These are phyloP conservation scores for Tubosaeta sp. DNA, from an alignment of 768 basidiomycete genomes.

Conservation along the genomic window DNA sequence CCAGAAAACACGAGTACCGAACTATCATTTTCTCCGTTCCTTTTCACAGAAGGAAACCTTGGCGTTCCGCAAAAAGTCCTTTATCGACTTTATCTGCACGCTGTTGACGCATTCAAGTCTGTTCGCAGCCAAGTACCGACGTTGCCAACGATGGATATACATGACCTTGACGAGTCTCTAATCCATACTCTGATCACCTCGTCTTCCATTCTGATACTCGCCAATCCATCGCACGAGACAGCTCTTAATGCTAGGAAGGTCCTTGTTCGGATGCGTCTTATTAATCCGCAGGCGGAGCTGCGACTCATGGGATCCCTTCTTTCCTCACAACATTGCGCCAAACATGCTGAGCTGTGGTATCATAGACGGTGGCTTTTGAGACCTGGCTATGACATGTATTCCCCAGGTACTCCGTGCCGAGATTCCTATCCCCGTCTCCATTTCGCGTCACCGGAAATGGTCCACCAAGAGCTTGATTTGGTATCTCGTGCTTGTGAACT, in stretches of 20 bases:
- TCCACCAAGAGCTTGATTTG: slow-evolving; percentile 47
- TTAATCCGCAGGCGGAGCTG: slow-evolving; percentile 47
- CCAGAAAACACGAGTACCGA: slow-evolving; percentile 15
- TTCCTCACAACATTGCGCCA: slow-evolving; percentile 51
- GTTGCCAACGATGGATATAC: background rate
- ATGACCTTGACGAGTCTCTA: slow-evolving; percentile 3
- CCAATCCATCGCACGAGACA: slow-evolving; percentile 67
- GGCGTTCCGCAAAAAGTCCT: slow-evolving; percentile 61
- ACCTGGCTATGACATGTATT: slow-evolving; percentile 26
- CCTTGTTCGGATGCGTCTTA: slow-evolving; percentile 37
- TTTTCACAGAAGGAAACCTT: slow-evolving; percentile 54
- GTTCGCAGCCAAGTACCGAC: slow-evolving; percentile 13
- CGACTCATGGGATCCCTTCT: slow-evolving; percentile 42
- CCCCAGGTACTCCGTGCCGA: background rate
- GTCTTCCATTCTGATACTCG: slow-evolving; percentile 51
- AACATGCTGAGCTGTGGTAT: slow-evolving; percentile 66
- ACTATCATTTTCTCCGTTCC: slow-evolving; percentile 41
- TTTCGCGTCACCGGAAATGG: slow-evolving; percentile 29
- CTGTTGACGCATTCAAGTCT: slow-evolving; percentile 34
- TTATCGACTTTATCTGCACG: slow-evolving; percentile 46
- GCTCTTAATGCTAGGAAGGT: slow-evolving; percentile 59
- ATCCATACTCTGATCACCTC: slow-evolving; percentile 27
- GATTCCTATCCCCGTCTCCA: slow-evolving; percentile 1
- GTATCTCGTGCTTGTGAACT: slow-evolving; percentile 49
- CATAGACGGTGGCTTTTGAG: slow-evolving; percentile 64